phyloP scores from a whole-genome alignment of 2,329 filamentous ascomycete genomes.

The Diplocarpon rosae region DNA sequence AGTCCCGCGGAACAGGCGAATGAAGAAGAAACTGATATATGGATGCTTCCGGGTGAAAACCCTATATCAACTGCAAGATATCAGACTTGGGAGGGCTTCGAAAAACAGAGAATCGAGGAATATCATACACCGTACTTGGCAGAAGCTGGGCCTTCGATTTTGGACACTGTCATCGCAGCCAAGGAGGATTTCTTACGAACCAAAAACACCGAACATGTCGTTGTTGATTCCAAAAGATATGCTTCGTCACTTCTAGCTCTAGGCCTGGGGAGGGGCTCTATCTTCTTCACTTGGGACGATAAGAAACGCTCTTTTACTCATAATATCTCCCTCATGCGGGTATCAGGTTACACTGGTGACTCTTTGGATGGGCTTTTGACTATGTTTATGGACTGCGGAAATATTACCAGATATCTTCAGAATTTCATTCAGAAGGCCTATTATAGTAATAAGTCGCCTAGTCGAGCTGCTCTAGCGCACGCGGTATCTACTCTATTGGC shows the following conservation, averaged over 20 bases:
- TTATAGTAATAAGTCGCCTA: constrained; percentile 18
- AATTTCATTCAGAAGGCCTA: constrained; percentile 24
- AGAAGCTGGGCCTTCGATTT: constrained; percentile 54
- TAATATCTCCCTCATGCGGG: constrained; percentile 35
- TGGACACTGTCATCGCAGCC: constrained; percentile 49
- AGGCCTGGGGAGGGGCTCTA: constrained; percentile 58
- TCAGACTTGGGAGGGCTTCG: constrained; percentile 62
- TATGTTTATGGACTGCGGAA: constrained; percentile 29
- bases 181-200: constrained; percentile 32
- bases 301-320: constrained; percentile 42
- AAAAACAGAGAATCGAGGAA: constrained; percentile 31
- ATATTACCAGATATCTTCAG: constrained; percentile 24
- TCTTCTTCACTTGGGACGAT: constrained; percentile 55
- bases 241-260: constrained; percentile 51
- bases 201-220: constrained; percentile 30
- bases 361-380: constrained; percentile 35
- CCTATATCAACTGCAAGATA: constrained; percentile 31
- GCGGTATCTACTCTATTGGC: constrained; percentile 29
- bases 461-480: constrained; percentile 27
- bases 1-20: constrained; percentile 20
- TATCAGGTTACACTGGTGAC: constrained; percentile 39
- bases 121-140: constrained; percentile 46
- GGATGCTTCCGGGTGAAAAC: constrained; percentile 34
- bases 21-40: constrained; percentile 30
- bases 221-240: constrained; percentile 40